These are phyloP conservation scores for Nannizzia gypsea DNA, from an alignment of 2,329 filamentous ascomycete genomes.

Conservation along the genomic window DNA sequence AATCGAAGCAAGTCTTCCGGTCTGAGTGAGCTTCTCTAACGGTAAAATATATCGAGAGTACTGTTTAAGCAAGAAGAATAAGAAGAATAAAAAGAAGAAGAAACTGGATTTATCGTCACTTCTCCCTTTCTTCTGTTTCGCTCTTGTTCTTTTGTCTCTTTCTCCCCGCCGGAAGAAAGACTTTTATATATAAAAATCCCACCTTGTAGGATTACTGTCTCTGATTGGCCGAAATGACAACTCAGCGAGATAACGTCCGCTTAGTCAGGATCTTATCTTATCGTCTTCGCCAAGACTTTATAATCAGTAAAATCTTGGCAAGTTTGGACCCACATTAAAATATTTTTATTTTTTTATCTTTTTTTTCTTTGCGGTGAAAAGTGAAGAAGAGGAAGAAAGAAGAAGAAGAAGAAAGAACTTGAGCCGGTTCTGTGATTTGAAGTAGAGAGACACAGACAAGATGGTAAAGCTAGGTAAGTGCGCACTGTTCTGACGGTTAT, in stretches of 20 bases:
- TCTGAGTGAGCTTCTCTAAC: neutral
- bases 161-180: neutral
- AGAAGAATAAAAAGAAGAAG: neutral
- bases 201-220: neutral
- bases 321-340: neutral
- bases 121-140: neutral
- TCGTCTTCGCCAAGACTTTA: neutral
- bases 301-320: slow-evolving; percentile 3
- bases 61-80: neutral
- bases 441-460: slow-evolving; percentile 13
- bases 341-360: neutral
- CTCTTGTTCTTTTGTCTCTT: neutral
- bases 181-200: neutral
- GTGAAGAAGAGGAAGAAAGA: neutral
- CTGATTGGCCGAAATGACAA: neutral
- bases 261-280: slow-evolving; percentile 3
- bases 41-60: neutral
- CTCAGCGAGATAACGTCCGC: neutral
- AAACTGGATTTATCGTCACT: neutral
- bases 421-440: neutral
- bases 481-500: neutral
- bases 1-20: neutral
- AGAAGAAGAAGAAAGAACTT: neutral
- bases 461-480: slow-evolving; percentile 33
- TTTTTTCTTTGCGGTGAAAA: slow-evolving; percentile 3